Base-by-base conservation (phyloP, 257 asterid genomes). In the Pogostemon cablin region DNA sequence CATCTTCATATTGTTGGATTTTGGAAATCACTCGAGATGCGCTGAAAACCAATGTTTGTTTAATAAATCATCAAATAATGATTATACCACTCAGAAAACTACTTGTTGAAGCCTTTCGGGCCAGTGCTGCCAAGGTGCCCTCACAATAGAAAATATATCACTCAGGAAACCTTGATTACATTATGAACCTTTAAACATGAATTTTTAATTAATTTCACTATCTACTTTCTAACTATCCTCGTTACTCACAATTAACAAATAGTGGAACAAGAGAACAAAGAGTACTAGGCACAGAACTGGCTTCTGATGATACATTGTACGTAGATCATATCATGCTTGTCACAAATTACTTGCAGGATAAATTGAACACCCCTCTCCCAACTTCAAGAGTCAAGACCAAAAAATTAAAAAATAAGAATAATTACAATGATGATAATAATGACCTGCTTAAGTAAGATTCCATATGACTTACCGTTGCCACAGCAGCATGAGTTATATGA, bases 401-500 rank as follows among this genome's bases (percentile, higher is more conserved):
- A 50, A 50, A 50, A n/a, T 9, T 5, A 50, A 12, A 4, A 50
- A 50, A 50, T 9, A 4, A 50, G n/a, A 50, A 50, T 50, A 50
- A 12, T 11, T 3, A 4, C 4, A 5, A 49, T 4, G 4, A 49
- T 0, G 5, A 15, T n/a, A 50, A 15, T 12, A 38, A 5, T 4
- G n/a, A 39, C 48, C 63, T 2, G 20, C 57, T 47, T 44, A 15
- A 52, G 57, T 65, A 67, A 38, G 67, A 68, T 63, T 39, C 41
- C 65, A 58, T 42, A 68, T 70, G 74, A 75, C 96, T 81, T 86
- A 93, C 99, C 49, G 96, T 86, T 76, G 96, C 87, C 60, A 93
- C 81, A 59, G 96, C 99, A 69, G 99, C 99, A 72, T 89, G 96
- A 73, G 99, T 89, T 68, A 93, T 89, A 74, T 87, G 95, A 75